Percentiles rank a stretch among this genome's conserved stretches.
Evolutionary conservation across 2,329 filamentous ascomycete species (phyloP).

Genomic region (Monosporascus ibericus): DNA sequence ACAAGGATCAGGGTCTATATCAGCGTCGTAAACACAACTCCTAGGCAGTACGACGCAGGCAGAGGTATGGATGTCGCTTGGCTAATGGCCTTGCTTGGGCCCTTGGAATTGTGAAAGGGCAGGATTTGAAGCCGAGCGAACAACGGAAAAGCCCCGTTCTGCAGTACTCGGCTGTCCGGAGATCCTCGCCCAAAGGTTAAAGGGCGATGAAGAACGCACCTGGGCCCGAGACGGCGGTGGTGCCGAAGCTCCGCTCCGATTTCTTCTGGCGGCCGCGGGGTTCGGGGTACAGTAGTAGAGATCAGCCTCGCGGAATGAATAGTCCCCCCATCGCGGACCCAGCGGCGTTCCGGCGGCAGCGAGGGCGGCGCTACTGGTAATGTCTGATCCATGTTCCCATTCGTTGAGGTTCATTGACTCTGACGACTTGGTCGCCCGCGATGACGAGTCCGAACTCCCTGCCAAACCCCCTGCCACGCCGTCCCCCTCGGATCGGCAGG

Average conservation of each 20-base stretch:
- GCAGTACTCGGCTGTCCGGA: background rate
- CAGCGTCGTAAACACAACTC: no score
- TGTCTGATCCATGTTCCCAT: no score
- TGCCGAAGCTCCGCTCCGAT: background rate
- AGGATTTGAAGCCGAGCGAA: background rate
- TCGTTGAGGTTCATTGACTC: no score
- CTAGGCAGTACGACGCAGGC: no score
- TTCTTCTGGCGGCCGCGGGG: background rate
- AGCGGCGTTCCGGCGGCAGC: conserved; percentile 3
- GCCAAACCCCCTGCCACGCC: no score
- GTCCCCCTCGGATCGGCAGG: no score
- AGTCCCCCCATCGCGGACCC: conserved; percentile 24
- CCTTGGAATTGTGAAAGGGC: no score
- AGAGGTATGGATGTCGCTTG: no score
- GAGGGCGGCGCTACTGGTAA: no score
- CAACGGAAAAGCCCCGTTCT: background rate
- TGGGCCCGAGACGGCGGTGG: background rate
- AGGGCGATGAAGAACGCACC: background rate
- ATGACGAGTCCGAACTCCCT: background rate
- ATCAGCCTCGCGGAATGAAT: conserved; percentile 30
- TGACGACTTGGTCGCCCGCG: no score
- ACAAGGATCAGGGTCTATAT: no score
- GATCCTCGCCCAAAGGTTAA: conserved; percentile 1
- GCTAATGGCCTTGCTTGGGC: no score
- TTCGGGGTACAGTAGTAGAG: conserved; percentile 25